Base-by-base conservation (phyloP, 345 rosid species). In the Aquilaria yunnanensis region DNA sequence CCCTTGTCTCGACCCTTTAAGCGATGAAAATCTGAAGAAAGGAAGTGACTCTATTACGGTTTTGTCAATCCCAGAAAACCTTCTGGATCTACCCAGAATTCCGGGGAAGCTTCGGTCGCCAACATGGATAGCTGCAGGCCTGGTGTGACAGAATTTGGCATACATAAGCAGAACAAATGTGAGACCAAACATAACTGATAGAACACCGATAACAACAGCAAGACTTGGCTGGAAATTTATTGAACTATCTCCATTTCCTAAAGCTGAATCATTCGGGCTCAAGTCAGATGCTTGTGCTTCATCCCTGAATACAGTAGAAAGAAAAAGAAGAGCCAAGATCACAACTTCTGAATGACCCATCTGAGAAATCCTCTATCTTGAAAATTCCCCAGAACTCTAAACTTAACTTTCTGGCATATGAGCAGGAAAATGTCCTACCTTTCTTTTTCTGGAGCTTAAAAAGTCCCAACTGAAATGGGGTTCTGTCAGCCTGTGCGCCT, bases 61-160 rank as follows among this genome's bases (percentile, higher is more conserved):
- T 69, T 87, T 82, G 63, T 90, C 90, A 9, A 90, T 76, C 29
- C 97, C 97, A 0, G 97, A 87, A 70, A 81, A 82, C 57, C 87
- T 70, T 6, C 72, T 73, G 33, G 84, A 83, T 4, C 65, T 51
- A 13, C 47, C 29, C 0, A 75, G 62, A 56, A n/a, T 47, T 4
- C 14, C 62, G 5, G 73, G 64, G 9, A 64, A 74, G 50, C 61
- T 77, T 10, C 51, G 74, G 0, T 30, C 59, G 9, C 50, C 66
- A 0, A 46, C 56, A 4, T 47, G 58, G 31, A 5, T 9, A 10
- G 58, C 8, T 6, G 56, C 9, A 12, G 70, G 56, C 7, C 68
- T 55, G 5, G 78, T 69, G 68, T 83, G 85, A 77, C 88, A 87
- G 67, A 80, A 79, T 70, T 83, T 90, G 7, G 88, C 90, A 46